Percentiles rank a stretch among this genome's conserved stretches.
These are phyloP conservation scores for Penicillium odoratum DNA, from an alignment of 495 filamentous ascomycete species.

Conservation along the genomic window DNA sequence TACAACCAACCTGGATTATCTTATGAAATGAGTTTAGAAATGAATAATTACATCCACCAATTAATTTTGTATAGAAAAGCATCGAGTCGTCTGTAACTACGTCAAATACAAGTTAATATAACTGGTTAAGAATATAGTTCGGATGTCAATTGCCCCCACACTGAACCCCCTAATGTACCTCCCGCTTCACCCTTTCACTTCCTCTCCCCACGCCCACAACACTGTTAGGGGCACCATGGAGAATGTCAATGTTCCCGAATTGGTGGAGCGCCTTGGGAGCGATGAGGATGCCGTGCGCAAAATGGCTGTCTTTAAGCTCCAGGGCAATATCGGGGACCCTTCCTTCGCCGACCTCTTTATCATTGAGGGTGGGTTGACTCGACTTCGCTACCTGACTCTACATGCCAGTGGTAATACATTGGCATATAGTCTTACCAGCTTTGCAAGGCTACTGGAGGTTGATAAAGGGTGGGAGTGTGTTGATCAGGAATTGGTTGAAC, in stretches of 20 bases:
- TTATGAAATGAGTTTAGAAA: neutral
- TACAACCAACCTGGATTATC: neutral
- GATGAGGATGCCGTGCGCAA: conserved; percentile 93
- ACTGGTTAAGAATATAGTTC: neutral
- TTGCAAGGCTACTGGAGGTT: conserved; percentile 83
- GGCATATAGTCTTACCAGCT: conserved; percentile 88
- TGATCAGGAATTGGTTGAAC: conserved; percentile 64
- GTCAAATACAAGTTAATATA: neutral
- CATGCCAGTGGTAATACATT: conserved; percentile 88
- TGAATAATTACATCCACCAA: neutral
- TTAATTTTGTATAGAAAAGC: too few species aligned
- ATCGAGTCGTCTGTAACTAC: too few species aligned
- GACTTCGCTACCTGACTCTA: conserved; percentile 78
- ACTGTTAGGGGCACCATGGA: conserved; percentile 45
- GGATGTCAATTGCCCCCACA: conserved; percentile 1
- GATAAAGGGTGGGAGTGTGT: conserved; percentile 95
- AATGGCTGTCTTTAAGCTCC: conserved; percentile 98
- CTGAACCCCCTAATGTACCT: neutral
- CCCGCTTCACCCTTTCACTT: neutral
- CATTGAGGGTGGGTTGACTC: conserved; percentile 76
- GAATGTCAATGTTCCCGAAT: conserved; percentile 59
- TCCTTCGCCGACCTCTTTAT: conserved; percentile 98
- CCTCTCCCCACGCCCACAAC: neutral
- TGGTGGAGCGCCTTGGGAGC: conserved; percentile 67
- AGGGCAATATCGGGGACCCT: conserved; percentile 89